phyloP scores from a whole-genome alignment of 2,329 filamentous ascomycete species.

The Chaetomium olivaceum region DNA sequence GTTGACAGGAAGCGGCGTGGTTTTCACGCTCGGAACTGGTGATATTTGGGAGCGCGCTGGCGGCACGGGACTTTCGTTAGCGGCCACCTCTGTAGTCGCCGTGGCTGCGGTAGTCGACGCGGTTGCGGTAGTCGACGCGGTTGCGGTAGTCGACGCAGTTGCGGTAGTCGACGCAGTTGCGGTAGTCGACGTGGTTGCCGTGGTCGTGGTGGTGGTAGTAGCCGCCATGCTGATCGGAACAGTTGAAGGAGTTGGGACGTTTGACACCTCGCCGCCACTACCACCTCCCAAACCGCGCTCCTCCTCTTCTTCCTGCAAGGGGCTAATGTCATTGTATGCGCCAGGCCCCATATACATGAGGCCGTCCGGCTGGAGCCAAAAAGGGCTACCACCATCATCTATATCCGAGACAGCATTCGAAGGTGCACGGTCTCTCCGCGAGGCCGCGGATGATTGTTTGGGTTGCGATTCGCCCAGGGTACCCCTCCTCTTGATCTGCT shows the following conservation, averaged over 20 bases:
- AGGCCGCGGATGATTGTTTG: slow-evolving; percentile 25
- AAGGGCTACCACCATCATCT: slow-evolving; percentile 40
- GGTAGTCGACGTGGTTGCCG: background rate
- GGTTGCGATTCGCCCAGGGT: slow-evolving; percentile 24
- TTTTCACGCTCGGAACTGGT: slow-evolving; percentile 33
- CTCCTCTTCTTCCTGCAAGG: slow-evolving; percentile 49
- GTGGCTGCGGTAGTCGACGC: background rate
- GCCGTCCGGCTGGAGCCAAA: slow-evolving; percentile 53
- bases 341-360: slow-evolving; percentile 56
- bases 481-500: slow-evolving; percentile 46
- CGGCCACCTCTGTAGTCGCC: background rate
- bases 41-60: slow-evolving; percentile 29
- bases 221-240: background rate
- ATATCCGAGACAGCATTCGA: slow-evolving; percentile 33
- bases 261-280: background rate
- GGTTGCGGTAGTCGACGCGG: background rate
- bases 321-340: slow-evolving; percentile 48
- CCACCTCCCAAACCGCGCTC: slow-evolving; percentile 38
- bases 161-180: background rate
- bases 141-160: background rate
- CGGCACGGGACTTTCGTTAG: background rate
- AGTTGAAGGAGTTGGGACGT: background rate
- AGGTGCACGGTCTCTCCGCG: slow-evolving; percentile 4
- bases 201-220: too few species aligned
- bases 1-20: slow-evolving; percentile 31